A percentile compares a stretch with the other conserved stretches of the same genome.
phyloP scores from a whole-genome alignment of 2,329 filamentous ascomycete species.

The Neofusicoccum kwambonambiense region DNA sequence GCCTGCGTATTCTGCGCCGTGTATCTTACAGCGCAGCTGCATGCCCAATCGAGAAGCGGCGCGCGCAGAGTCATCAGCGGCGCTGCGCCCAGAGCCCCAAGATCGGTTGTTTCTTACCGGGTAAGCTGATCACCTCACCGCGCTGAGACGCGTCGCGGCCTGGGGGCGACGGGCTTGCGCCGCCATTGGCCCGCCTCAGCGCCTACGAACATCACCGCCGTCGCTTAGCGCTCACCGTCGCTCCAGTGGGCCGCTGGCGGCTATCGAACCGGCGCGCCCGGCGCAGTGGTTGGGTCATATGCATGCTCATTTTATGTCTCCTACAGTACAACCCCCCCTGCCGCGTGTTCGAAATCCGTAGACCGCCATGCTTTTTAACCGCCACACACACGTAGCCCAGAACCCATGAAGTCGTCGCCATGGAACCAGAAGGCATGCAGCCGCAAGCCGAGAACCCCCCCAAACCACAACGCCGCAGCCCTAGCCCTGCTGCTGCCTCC shows the following conservation, averaged over 20 bases:
- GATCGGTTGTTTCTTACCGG: background rate
- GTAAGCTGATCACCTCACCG: constrained; percentile 10
- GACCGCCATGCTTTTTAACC: constrained; percentile 10
- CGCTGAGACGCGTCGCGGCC: constrained; percentile 7
- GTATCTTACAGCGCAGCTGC: background rate
- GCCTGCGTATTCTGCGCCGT: background rate
- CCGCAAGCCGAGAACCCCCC: background rate
- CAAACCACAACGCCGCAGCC: background rate
- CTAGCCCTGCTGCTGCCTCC: constrained; percentile 85
- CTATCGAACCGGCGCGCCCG: background rate
- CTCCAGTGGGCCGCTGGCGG: background rate
- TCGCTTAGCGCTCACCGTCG: constrained; percentile 10
- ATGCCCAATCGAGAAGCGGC: background rate
- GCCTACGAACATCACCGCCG: constrained; percentile 7
- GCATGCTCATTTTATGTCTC: constrained; percentile 7
- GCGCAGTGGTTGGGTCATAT: background rate
- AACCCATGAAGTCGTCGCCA: constrained; percentile 5
- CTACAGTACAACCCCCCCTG: constrained; percentile 7
- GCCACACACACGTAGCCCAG: constrained; percentile 1
- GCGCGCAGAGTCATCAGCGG: background rate
- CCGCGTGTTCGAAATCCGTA: background rate
- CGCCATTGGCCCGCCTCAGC: constrained; percentile 3
- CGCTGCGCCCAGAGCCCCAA: no score
- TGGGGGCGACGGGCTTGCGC: background rate
- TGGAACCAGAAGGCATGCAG: background rate